These are phyloP conservation scores for Tolypocladium pustulatum DNA, from an alignment of 2,329 filamentous ascomycete genomes.

Conservation along the genomic window DNA sequence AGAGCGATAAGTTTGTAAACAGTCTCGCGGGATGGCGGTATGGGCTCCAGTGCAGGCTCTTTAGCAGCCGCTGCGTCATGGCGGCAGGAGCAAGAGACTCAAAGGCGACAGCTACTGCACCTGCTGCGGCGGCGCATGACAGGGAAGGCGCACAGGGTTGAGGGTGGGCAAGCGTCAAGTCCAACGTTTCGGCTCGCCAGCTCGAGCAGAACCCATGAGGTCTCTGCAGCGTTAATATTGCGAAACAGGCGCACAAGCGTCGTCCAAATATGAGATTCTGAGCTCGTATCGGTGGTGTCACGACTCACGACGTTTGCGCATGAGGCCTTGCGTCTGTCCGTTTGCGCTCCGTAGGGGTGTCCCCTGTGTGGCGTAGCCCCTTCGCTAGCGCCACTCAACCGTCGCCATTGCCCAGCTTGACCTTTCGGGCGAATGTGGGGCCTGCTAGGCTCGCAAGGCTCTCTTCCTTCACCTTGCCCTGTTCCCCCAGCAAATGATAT, in stretches of 20 bases:
- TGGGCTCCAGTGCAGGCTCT: slow-evolving; percentile 3
- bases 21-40: background rate
- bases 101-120: background rate
- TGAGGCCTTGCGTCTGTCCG: background rate
- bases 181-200: background rate
- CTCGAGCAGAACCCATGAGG: background rate
- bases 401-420: background rate
- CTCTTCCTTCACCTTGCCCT: no score
- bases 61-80: slow-evolving; percentile 7
- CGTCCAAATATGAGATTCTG: no score
- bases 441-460: no score
- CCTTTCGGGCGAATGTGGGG: background rate
- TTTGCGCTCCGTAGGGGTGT: background rate
- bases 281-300: background rate
- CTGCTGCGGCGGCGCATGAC: background rate
- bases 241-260: background rate
- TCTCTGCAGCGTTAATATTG: background rate
- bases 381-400: background rate
- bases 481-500: no score
- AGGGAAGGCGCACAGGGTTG: background rate
- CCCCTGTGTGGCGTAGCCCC: background rate
- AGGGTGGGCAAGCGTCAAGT: background rate
- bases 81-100: slow-evolving; percentile 1
- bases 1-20: background rate
- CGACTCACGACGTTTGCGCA: background rate